Conservation (phyloP, 441 rosid species). For the Kokia cookei region DNA sequence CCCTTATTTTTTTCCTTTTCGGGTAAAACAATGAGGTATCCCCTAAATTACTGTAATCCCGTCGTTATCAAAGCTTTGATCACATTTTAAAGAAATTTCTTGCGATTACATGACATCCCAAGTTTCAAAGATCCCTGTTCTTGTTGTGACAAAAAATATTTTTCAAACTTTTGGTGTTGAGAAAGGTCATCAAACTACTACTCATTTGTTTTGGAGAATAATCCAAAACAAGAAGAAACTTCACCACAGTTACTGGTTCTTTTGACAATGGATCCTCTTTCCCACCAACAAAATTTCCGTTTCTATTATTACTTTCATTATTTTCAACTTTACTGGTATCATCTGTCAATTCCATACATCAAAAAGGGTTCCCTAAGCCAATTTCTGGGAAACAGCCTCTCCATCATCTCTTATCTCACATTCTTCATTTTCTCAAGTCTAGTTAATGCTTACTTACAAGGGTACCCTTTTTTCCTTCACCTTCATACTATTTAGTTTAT, state of each 20-base stretch:
- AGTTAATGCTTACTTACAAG: background rate
- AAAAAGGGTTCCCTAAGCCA: background rate
- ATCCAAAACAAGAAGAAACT: background rate
- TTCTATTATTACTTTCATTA: background rate
- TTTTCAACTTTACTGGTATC: background rate
- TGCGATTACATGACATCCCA: background rate
- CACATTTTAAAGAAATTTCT: slow-evolving; percentile 7
- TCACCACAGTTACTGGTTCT: background rate
- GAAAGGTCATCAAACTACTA: background rate
- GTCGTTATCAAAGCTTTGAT: background rate
- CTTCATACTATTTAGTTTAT: no score
- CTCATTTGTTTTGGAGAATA: background rate
- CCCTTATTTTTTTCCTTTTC: background rate
- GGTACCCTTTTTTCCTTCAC: no score
- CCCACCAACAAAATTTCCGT: background rate
- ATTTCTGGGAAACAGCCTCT: slow-evolving; percentile 2
- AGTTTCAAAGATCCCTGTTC: background rate
- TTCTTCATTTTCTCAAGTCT: background rate
- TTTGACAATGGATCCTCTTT: background rate
- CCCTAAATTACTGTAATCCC: background rate
- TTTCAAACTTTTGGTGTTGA: background rate
- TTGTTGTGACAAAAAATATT: background rate
- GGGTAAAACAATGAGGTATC: background rate
- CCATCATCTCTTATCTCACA: background rate
- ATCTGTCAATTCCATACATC: background rate